Evolutionary conservation across 768 basidiomycete genomes (phyloP), one percentile per base, ranked within the genome.

Genomic region (Boletus vermiculosoides): DNA sequence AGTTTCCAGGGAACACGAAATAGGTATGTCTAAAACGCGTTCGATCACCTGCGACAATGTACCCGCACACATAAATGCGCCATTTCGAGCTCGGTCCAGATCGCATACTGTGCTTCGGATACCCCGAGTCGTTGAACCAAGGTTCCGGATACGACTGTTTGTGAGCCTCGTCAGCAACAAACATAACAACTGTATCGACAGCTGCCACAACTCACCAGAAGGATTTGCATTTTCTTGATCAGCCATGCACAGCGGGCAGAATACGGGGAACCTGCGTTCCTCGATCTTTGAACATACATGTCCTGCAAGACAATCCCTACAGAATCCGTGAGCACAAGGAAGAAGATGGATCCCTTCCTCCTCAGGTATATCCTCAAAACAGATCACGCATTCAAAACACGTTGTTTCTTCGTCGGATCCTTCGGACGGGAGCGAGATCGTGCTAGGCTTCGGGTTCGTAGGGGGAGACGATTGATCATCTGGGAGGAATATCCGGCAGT

Each of bases 181-280:
- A 15, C 4, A 5, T n/a, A 13, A 8, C 16, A 12, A 30, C 41
- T 0, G 3, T 2, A 37, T 18, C 4, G 11, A 15, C 25, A 1
- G 37, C 12, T 6, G 23, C 15, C 52, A 53, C 75, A 4, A 25
- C 28, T 67, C 63, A 76, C 77, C 71, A 12, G 71, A 71, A 9
- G 71, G 72, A 30, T 55, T 71, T 3, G 54, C 45, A 6, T 66
- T 67, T 15, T 61, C 59, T 9, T 62, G 62, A 22, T 76, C 75
- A 5, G 75, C 68, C 30, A 75, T 67, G 58, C 87, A 88, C 22
- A 78, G 55, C 1, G 86, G 87, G 62, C 86, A 88, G 18, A 79
- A 67, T 25, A 88, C 79, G 1, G 86, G 86, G 48, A 78, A 86
- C 23, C 71, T 76, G 54, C 75, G 76, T 36, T 83, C 81, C 16